Conservation (phyloP, 1,284 basidiomycete genomes). For the Papiliotrema flavescens region DNA sequence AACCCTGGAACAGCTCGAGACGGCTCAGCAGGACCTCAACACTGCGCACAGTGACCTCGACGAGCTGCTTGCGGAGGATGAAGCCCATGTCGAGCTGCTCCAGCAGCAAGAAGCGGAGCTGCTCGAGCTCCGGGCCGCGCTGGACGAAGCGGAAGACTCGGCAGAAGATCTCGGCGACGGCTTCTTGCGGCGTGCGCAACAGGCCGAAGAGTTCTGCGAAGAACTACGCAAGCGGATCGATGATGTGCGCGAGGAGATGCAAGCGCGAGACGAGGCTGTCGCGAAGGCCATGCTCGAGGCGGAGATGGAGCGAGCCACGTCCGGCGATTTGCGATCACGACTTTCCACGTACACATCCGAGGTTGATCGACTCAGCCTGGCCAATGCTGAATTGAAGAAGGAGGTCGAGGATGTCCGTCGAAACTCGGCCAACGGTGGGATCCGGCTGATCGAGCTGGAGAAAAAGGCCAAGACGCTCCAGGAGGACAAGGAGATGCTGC, state of each 20-base stretch:
- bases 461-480: conserved; percentile 19
- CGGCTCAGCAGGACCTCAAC: conserved; percentile 1
- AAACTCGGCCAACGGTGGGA: conserved; percentile 10
- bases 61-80: conserved; percentile 7
- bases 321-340: conserved; percentile 18
- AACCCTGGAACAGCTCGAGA: not conserved
- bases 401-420: conserved; percentile 14
- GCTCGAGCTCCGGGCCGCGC: conserved; percentile 4
- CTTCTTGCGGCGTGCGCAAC: conserved; percentile 9
- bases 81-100: not conserved
- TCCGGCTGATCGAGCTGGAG: conserved; percentile 16
- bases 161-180: conserved; percentile 3
- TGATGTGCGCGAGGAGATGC: conserved; percentile 14
- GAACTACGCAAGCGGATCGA: conserved; percentile 14
- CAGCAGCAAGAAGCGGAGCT: conserved; percentile 17
- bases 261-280: conserved; percentile 8
- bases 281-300: conserved; percentile 14
- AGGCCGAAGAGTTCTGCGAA: conserved; percentile 12
- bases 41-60: conserved; percentile 6
- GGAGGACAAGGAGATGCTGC: conserved; percentile 34
- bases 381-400: conserved; percentile 16
- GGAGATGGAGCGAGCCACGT: conserved; percentile 16
- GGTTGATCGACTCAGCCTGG: conserved; percentile 28
- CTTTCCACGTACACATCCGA: conserved; percentile 22
- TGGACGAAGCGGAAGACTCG: conserved; percentile 17